Base-by-base conservation (phyloP, 2,329 filamentous ascomycete species). In the Pleomassaria siparia region DNA sequence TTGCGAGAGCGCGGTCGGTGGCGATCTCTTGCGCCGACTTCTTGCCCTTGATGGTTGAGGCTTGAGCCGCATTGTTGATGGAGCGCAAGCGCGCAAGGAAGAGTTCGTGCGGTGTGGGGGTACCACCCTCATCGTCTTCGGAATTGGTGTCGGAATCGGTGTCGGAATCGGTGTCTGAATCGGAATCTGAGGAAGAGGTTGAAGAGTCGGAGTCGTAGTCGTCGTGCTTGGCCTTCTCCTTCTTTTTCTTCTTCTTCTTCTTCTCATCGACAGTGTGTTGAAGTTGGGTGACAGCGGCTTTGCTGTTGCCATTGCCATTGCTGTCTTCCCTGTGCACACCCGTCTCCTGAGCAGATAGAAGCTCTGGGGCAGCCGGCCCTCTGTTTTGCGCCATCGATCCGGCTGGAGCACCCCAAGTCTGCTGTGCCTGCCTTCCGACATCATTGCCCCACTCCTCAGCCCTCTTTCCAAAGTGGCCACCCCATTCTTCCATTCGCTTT, bases 381-480 rank as follows among this genome's bases (percentile, higher is more conserved):
- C n/a, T n/a, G n/a, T n/a, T n/a, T n/a, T n/a, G n/a, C n/a, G n/a
- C n/a, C n/a, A n/a, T n/a, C n/a, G n/a, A n/a, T n/a, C 18, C 25
- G 9, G 16, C 56, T 3, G 62, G 29, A 15, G 55, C 35, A 11
- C 58, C 62, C 43, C 29, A 44, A 15, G 36, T 35, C 32, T 35
- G n/a, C n/a, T n/a, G 32, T 6, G 62, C 64, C 13, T 55, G 50
- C 30, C 58, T 55, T 1, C 62, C 67, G 42, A 69, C 56, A 22
- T 67, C 52, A 35, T 65, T 44, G 15, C 67, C 67, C 62, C 58
- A 63, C 10, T 53, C 51, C 5, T 56, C 64, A 56, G 61, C 59
- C 12, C 47, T 56, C 44, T 57, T 65, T 1, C 69, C 68, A 26
- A 69, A 63, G 21, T 66, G 53, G 35, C 64, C 46, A 16, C 67